Evolutionary conservation across 352 stramenopile species (phyloP).

Genomic region (Peronospora tabacina): DNA sequence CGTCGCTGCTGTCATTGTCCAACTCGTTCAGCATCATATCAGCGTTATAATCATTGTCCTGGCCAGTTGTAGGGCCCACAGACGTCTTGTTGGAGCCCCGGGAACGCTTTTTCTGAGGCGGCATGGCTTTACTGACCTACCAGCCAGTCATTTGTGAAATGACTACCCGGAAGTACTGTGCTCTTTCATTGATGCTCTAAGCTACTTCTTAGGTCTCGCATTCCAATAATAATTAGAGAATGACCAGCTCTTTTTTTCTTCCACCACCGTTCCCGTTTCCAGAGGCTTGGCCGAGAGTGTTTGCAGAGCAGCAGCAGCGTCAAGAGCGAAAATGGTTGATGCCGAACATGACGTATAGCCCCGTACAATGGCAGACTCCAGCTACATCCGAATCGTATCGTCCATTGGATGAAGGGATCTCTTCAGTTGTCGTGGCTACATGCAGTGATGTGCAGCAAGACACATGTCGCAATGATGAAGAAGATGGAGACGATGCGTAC

Average conservation of each 20-base stretch:
- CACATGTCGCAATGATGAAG: constrained; percentile 5
- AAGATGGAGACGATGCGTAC: constrained; percentile 38
- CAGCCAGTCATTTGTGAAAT: background rate
- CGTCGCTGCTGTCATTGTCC: constrained; percentile 33
- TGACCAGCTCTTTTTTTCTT: constrained; percentile 41
- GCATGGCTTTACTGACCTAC: constrained; percentile 10
- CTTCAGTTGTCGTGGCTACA: background rate
- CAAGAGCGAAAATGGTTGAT: constrained; percentile 44
- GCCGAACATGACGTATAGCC: constrained; percentile 12
- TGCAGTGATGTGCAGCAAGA: constrained; percentile 1
- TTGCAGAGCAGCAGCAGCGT: constrained; percentile 23
- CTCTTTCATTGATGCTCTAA: background rate
- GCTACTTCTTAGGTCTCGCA: background rate
- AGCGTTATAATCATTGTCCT: constrained; percentile 23
- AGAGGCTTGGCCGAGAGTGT: constrained; percentile 48
- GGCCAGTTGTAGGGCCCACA: constrained; percentile 9
- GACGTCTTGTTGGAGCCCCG: constrained; percentile 20
- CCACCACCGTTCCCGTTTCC: constrained; percentile 76
- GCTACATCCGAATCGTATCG: constrained; percentile 1
- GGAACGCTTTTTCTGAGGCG: constrained; percentile 32
- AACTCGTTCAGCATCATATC: constrained; percentile 48
- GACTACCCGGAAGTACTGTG: constrained; percentile 1
- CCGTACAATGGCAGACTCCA: background rate
- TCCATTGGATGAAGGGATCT: background rate
- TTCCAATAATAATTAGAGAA: too few relatives aligned